phyloP scores from a whole-genome alignment of 306 rosid species.

The Fagus crenata region DNA sequence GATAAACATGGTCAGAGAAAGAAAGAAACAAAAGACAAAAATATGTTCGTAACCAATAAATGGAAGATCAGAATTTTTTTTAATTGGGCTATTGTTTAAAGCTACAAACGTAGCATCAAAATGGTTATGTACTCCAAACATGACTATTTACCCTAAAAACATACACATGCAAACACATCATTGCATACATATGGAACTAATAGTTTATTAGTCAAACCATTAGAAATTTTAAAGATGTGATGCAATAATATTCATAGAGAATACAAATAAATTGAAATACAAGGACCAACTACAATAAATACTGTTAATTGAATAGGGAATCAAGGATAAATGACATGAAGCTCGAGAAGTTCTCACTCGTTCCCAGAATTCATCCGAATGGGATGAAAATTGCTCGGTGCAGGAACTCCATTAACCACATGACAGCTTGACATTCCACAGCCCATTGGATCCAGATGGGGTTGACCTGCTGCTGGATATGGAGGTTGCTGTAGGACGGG shows the following conservation, averaged over 20 bases:
- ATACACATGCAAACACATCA: conserved; percentile 16
- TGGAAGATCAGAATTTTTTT: too few species aligned
- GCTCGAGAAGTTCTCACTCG: conserved; percentile 56
- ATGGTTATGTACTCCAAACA: conserved; percentile 4
- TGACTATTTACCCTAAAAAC: background rate
- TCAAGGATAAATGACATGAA: conserved; percentile 14
- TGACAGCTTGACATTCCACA: conserved; percentile 77
- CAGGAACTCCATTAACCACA: conserved; percentile 93
- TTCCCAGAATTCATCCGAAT: conserved; percentile 76
- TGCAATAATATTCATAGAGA: conserved; percentile 1
- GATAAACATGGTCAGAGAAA: background rate
- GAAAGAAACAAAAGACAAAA: background rate
- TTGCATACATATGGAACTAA: conserved; percentile 4
- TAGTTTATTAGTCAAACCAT: conserved; percentile 9
- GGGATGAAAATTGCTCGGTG: conserved; percentile 79
- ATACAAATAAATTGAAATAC: conserved; percentile 18
- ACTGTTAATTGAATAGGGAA: background rate
- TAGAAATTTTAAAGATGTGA: conserved; percentile 10
- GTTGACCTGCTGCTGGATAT: conserved; percentile 67
- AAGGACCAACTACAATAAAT: conserved; percentile 11
- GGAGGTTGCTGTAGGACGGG: conserved; percentile 84
- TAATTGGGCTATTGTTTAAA: background rate
- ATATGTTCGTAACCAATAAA: too few species aligned
- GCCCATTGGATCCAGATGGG: conserved; percentile 73
- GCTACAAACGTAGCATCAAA: background rate